A percentile compares a stretch with the other conserved stretches of the same genome.
Conservation (phyloP, 306 rosid genomes). For the Crataegus laevigata region DNA sequence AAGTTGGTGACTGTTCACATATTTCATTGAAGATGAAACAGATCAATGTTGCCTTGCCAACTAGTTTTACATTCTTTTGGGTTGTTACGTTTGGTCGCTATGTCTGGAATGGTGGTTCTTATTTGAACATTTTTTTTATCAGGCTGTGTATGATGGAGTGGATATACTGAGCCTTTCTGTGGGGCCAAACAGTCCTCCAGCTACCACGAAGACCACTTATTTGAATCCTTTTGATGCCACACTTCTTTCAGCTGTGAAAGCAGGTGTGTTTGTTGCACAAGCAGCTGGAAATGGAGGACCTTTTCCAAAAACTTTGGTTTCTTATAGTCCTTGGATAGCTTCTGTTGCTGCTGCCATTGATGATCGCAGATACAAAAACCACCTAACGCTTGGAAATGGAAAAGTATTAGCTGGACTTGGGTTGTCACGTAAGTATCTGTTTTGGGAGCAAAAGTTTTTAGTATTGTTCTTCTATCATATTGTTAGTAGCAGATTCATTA, state of each 20-base stretch:
- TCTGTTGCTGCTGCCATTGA: constrained; percentile 97
- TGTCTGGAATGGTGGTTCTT: background rate
- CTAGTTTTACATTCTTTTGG: background rate
- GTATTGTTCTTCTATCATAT: background rate
- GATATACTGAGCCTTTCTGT: constrained; percentile 99
- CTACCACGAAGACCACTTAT: constrained; percentile 76
- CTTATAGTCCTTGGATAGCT: constrained; percentile 98
- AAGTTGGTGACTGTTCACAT: background rate
- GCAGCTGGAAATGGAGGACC: constrained; percentile 99
- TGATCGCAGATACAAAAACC: constrained; percentile 97
- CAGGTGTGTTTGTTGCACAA: constrained; percentile 98
- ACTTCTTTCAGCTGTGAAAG: constrained; percentile 98
- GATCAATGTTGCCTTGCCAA: background rate
- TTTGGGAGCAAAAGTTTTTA: background rate
- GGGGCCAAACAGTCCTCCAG: constrained; percentile 95
- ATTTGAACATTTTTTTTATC: constrained; percentile 25
- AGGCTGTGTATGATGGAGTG: constrained; percentile 98
- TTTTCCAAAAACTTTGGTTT: constrained; percentile 88
- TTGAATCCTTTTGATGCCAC: constrained; percentile 98
- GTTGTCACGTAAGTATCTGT: constrained; percentile 77
- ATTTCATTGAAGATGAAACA: background rate
- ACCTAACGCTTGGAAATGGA: constrained; percentile 90
- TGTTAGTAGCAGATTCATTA: background rate
- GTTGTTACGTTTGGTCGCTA: background rate
- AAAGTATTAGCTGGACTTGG: constrained; percentile 85